A percentile compares a stretch with the other conserved stretches of the same genome.
phyloP scores from a whole-genome alignment of 306 rosid genomes.

The Gynostemma pentaphyllum region DNA sequence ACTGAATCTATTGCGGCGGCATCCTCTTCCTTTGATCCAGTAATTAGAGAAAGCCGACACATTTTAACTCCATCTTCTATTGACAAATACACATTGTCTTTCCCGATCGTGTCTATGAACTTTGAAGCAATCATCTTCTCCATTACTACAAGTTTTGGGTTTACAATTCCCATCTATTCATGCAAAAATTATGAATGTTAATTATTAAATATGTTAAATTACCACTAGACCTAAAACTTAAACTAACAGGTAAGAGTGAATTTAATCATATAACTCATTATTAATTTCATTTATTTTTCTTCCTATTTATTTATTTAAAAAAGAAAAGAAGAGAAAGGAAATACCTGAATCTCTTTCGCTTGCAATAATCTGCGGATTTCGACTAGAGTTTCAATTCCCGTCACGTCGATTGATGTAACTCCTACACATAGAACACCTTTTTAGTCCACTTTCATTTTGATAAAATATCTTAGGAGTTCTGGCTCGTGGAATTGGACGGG shows the following conservation, averaged over 20 bases:
- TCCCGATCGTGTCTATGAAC: conserved; percentile 49
- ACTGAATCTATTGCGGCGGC: too few relatives aligned
- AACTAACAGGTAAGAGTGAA: too few relatives aligned
- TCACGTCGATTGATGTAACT: conserved; percentile 64
- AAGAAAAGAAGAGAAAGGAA: background rate
- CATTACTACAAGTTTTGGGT: conserved; percentile 72
- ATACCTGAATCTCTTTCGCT: conserved; percentile 41
- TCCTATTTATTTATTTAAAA: background rate
- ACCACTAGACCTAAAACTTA: too few relatives aligned
- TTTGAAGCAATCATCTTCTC: conserved; percentile 56
- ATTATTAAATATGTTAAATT: too few relatives aligned
- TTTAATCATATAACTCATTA: too few relatives aligned
- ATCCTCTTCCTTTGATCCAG: background rate
- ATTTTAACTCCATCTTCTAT: conserved; percentile 58
- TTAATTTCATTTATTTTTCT: background rate
- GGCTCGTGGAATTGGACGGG: too few relatives aligned
- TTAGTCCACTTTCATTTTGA: background rate
- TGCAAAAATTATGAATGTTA: too few relatives aligned
- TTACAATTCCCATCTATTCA: conserved; percentile 39
- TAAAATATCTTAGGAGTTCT: too few relatives aligned
- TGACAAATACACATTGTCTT: conserved; percentile 36
- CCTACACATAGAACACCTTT: conserved; percentile 23
- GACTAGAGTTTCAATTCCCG: conserved; percentile 52
- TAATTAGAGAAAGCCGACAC: conserved; percentile 29
- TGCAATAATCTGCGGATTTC: conserved; percentile 33